Percentiles rank a stretch among this genome's conserved stretches.
Evolutionary conservation across 31 red algal genomes (phyloP).

Genomic region (Odonthalia washingtoniensis): DNA sequence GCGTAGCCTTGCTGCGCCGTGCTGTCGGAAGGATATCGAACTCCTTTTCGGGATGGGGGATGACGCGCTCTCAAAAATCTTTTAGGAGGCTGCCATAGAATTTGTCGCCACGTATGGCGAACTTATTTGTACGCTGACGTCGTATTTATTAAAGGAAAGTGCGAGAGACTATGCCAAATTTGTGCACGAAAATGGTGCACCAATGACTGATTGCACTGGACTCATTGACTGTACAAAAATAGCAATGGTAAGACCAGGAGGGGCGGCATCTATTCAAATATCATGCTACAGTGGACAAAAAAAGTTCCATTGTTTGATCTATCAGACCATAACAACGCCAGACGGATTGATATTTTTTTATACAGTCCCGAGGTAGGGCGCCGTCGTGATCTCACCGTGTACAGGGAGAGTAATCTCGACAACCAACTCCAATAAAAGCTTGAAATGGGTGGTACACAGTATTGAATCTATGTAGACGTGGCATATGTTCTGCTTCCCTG

Average conservation of each 20-base stretch:
- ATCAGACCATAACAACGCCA: slow-evolving; percentile 11
- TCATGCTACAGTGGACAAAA: neutral
- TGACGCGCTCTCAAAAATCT: neutral
- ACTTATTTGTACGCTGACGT: neutral
- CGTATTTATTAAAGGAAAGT: neutral
- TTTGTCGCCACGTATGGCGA: neutral
- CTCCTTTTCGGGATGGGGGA: neutral
- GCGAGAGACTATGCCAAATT: neutral
- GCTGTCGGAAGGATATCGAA: neutral
- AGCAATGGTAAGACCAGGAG: neutral
- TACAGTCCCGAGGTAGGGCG: too few relatives aligned
- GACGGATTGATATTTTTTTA: too few relatives aligned
- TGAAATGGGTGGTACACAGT: too few relatives aligned
- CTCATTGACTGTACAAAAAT: slow-evolving; percentile 37
- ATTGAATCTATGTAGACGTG: too few relatives aligned
- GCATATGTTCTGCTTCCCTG: too few relatives aligned
- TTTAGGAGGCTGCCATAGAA: neutral
- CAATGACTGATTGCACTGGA: neutral
- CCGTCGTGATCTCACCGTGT: too few relatives aligned
- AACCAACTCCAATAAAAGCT: too few relatives aligned
- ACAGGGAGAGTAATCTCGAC: too few relatives aligned
- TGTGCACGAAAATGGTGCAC: neutral
- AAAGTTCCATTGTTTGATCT: slow-evolving; percentile 1
- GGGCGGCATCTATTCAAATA: neutral
- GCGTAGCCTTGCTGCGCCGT: neutral